Conservation (phyloP, 2,329 filamentous ascomycete genomes). For the Fusarium staphyleae region DNA sequence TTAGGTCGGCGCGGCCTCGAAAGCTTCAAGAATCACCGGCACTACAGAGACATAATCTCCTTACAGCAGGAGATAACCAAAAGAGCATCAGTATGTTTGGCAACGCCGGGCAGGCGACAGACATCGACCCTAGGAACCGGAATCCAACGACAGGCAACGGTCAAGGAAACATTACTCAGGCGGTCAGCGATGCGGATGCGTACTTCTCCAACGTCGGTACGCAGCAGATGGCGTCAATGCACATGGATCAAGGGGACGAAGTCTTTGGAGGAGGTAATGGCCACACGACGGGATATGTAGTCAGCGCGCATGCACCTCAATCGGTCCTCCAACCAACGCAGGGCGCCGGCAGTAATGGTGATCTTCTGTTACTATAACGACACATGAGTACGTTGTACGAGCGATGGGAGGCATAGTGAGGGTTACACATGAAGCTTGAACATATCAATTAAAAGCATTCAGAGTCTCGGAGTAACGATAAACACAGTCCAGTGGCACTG, state of each 20-base stretch:
- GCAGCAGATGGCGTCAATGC: constrained; percentile 76
- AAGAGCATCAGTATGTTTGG: constrained; percentile 68
- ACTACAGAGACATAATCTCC: constrained; percentile 75
- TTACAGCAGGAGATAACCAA: constrained; percentile 60
- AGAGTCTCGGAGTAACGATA: neutral
- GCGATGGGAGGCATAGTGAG: constrained; percentile 27
- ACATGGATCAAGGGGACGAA: constrained; percentile 68
- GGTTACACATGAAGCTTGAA: constrained; percentile 14
- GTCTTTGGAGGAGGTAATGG: constrained; percentile 66
- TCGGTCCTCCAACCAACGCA: constrained; percentile 75
- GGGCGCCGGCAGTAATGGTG: constrained; percentile 70
- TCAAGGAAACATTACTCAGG: constrained; percentile 66
- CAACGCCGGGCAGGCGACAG: constrained; percentile 57
- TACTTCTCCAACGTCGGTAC: constrained; percentile 85
- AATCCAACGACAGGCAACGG: constrained; percentile 38
- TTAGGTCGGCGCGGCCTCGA: constrained; percentile 84
- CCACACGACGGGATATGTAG: constrained; percentile 68
- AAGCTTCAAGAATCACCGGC: constrained; percentile 84
- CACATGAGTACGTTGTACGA: constrained; percentile 18
- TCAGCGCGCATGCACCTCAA: constrained; percentile 82
- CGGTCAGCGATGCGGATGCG: constrained; percentile 83
- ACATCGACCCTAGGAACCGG: constrained; percentile 55
- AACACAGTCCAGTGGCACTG: neutral
- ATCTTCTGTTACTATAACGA: constrained; percentile 70
- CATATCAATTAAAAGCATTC: neutral